Evolutionary conservation across 176 grass and related monocot species (phyloP).

Genomic region (Triticum dicoccoides): DNA sequence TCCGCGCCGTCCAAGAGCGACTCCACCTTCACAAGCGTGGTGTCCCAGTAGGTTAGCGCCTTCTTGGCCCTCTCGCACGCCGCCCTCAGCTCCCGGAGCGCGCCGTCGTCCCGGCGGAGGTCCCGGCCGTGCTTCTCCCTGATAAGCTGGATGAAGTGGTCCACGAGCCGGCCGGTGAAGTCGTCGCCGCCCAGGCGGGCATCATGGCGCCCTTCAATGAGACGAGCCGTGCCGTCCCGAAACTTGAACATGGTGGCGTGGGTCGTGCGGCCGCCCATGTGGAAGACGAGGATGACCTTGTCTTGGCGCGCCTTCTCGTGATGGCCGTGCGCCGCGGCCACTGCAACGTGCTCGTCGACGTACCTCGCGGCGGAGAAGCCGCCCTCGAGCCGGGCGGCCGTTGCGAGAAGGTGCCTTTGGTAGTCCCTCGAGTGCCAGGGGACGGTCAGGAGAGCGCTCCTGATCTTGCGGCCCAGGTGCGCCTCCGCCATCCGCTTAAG

Average conservation of each 20-base stretch:
- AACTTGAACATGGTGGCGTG: not conserved
- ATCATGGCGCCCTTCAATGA: not conserved
- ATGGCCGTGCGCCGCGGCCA: not conserved
- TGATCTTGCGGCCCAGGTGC: not conserved
- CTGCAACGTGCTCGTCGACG: not conserved
- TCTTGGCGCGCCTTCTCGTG: not conserved
- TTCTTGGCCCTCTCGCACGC: not conserved
- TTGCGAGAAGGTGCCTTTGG: too few species aligned
- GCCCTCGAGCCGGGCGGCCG: not conserved
- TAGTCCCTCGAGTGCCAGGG: not conserved
- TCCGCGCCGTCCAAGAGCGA: not conserved
- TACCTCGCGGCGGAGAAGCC: not conserved
- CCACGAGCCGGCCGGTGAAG: not conserved
- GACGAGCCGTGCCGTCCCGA: not conserved
- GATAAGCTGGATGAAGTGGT: not conserved
- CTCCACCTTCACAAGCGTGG: not conserved
- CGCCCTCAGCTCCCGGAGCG: not conserved
- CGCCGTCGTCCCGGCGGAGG: not conserved
- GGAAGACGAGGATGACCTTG: slow-evolving; percentile 1
- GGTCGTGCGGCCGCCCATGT: slow-evolving; percentile 2
- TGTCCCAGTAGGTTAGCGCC: not conserved
- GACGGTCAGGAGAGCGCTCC: not conserved
- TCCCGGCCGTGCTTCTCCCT: not conserved
- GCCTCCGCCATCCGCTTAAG: not conserved
- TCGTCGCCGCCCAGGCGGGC: not conserved